Base-by-base conservation (phyloP, 2,329 filamentous ascomycete species). In the Ceratocystis destructans region DNA sequence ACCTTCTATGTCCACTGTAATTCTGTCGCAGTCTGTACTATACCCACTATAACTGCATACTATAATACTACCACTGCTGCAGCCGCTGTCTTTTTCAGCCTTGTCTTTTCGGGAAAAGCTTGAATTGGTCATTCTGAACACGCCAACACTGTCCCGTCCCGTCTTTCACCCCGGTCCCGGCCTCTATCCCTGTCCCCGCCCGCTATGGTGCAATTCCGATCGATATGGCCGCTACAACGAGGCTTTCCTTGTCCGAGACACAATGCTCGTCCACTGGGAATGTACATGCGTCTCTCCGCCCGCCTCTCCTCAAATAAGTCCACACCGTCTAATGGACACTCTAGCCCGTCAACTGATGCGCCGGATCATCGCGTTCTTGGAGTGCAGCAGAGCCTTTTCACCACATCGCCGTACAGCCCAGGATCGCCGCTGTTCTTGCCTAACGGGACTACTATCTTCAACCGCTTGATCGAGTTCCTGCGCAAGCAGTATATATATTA, bases 391-490 rank as follows among this genome's bases (percentile, higher is more conserved):
- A 84, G 88, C 71, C 83, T 96, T 48, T 95, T 94, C 75, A 89
- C 85, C 46, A 89, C 83, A 15, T 91, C 89, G 1, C 74, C 82
- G 46, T 92, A 91, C 74, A 94, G 89, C 71, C 90, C 91, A 2
- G 90, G 90, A 1, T 94, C 90, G 17, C 90, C 90, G 2, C 85
- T 96, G 10, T 90, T 96, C 72, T 81, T 92, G 5, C 90, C 90
- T 25, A 87, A 90, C 73, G 91, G 91, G 70, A 82, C 90, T 0
- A 85, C 86, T 67, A 83, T 96, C 71, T 91, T 96, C 78, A 92
- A 94, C 73, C 87, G 89, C 65, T 83, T 96, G 25, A 84, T 90
- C 68, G 82, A 87, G 55, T 96, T 94, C 73, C 80, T 96, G 66
- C 87, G 90, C 69, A 86, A 86, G 68, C 90, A 96, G 73, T 96